phyloP scores from a whole-genome alignment of 768 basidiomycete species.

The Rhodosporidiobolus sp. region DNA sequence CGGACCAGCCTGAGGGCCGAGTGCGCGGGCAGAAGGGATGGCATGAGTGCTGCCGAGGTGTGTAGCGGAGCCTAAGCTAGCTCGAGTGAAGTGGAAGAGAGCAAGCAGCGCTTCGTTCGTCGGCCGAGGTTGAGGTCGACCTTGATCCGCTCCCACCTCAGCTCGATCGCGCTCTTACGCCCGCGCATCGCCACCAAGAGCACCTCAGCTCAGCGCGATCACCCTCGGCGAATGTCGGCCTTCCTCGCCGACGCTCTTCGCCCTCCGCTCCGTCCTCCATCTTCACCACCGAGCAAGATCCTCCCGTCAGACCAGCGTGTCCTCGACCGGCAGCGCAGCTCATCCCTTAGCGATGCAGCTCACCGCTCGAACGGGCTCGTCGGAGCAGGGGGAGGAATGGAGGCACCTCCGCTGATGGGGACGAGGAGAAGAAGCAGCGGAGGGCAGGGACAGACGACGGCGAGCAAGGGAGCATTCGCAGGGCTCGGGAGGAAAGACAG shows the following conservation, averaged over 20 bases:
- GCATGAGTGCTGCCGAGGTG: background rate
- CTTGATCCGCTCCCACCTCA: too few relatives aligned
- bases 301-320: too few relatives aligned
- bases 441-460: too few relatives aligned
- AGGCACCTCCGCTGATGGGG: too few relatives aligned
- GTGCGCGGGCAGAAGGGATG: background rate
- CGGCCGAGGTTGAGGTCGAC: too few relatives aligned
- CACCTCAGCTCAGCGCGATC: too few relatives aligned
- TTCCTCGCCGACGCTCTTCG: background rate
- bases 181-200: too few relatives aligned
- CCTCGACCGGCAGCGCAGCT: background rate
- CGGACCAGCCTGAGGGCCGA: background rate
- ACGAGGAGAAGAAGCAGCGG: too few relatives aligned
- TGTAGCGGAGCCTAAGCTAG: background rate
- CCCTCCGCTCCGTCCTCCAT: background rate
- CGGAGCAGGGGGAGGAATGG: too few relatives aligned
- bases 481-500: background rate
- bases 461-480: background rate
- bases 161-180: too few relatives aligned
- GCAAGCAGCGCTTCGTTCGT: too few relatives aligned
- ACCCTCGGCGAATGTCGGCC: too few relatives aligned
- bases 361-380: background rate
- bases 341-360: background rate
- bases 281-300: background rate
- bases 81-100: background rate